A percentile compares a stretch with the other conserved stretches of the same genome.
Evolutionary conservation across 331 rosid genomes (phyloP).

Genomic region (Spiraea crenata): DNA sequence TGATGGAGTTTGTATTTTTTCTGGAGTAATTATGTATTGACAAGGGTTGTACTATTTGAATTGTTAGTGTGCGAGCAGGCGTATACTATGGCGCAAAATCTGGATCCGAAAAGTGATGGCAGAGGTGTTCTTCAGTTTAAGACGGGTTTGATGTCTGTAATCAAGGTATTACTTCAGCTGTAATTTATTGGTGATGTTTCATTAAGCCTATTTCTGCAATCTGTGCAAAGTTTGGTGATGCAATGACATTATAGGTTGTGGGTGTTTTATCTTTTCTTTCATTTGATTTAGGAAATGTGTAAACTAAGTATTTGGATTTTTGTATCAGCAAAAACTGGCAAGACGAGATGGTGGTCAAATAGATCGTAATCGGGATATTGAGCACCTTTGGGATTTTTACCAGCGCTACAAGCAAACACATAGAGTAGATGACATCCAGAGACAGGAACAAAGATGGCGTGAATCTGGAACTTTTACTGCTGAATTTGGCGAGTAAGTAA

Average conservation of each 20-base stretch:
- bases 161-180: constrained; percentile 57
- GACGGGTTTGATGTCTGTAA: constrained; percentile 92
- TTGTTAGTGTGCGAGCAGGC: constrained; percentile 97
- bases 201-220: not conserved
- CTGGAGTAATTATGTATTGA: not conserved
- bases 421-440: constrained; percentile 76
- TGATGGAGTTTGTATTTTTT: not conserved
- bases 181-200: constrained; percentile 15
- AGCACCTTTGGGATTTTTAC: constrained; percentile 84
- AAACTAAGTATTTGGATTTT: constrained; percentile 11
- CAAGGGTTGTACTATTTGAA: constrained; percentile 26
- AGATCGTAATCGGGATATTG: constrained; percentile 76
- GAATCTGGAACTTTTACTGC: constrained; percentile 85
- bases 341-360: constrained; percentile 68
- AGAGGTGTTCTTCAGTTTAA: constrained; percentile 95
- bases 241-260: constrained; percentile 4
- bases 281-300: not conserved
- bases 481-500: constrained; percentile 73
- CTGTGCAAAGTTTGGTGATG: not conserved
- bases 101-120: constrained; percentile 83
- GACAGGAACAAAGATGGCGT: constrained; percentile 70
- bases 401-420: constrained; percentile 60
- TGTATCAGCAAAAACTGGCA: constrained; percentile 80
- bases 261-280: not conserved
- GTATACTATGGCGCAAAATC: constrained; percentile 88